Evolutionary conservation across 1,284 basidiomycete genomes (phyloP).

Genomic region (Phellopilus nigrolimitatus): DNA sequence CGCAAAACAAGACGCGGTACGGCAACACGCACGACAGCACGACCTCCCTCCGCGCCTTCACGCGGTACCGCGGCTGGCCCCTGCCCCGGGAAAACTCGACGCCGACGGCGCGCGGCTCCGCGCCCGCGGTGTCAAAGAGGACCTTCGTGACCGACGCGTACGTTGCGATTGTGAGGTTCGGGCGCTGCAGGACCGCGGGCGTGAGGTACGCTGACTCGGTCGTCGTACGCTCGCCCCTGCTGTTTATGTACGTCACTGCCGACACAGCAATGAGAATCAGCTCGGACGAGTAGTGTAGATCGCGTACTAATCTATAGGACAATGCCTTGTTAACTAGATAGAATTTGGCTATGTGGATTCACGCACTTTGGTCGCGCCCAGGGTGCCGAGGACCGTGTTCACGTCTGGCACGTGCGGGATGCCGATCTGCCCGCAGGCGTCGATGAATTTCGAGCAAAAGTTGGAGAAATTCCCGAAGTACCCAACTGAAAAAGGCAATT

Average conservation of each 20-base stretch:
- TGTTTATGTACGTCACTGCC: conserved; percentile 22
- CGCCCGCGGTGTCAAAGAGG: conserved; percentile 21
- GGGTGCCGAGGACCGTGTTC: conserved; percentile 21
- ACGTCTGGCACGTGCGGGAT: conserved; percentile 21
- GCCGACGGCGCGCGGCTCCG: conserved; percentile 24
- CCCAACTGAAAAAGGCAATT: conserved; percentile 10
- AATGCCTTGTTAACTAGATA: background rate
- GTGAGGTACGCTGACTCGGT: conserved; percentile 28
- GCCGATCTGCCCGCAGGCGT: conserved; percentile 20
- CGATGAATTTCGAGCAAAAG: conserved; percentile 16
- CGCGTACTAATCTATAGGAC: conserved; percentile 21
- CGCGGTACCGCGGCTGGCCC: conserved; percentile 19
- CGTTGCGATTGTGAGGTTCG: conserved; percentile 26
- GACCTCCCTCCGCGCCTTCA: conserved; percentile 23
- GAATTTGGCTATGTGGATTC: background rate
- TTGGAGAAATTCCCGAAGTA: conserved; percentile 18
- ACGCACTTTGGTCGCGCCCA: conserved; percentile 25
- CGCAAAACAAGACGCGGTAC: background rate
- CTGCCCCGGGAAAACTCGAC: conserved; percentile 24
- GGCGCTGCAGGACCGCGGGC: conserved; percentile 23
- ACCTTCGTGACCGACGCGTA: conserved; percentile 25
- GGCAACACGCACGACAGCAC: conserved; percentile 21
- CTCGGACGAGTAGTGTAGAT: conserved; percentile 1
- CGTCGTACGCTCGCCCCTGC: conserved; percentile 21
- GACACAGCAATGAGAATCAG: conserved; percentile 3